A percentile compares a stretch with the other conserved stretches of the same genome.
These are phyloP conservation scores for Mortierella sp. DNA, from an alignment of 371 early-diverging fungal genomes.

Conservation along the genomic window DNA sequence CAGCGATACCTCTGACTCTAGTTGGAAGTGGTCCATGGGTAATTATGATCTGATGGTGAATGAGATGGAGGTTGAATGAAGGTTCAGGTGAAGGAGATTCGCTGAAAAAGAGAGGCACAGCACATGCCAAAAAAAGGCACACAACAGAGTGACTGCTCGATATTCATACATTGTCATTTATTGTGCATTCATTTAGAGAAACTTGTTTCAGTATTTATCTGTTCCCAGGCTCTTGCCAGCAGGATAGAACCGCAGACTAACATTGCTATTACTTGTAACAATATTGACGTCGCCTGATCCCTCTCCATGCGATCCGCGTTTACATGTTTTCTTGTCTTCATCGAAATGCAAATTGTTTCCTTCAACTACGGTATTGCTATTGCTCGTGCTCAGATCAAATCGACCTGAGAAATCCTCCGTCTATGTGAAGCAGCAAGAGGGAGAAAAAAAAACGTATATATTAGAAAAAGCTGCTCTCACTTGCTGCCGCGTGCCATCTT, in stretches of 20 bases:
- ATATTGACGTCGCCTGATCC: constrained; percentile 25
- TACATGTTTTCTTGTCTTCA: constrained; percentile 27
- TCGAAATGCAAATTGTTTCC: constrained; percentile 30
- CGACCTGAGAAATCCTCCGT: constrained; percentile 43
- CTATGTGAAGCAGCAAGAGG: background rate
- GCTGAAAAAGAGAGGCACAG: background rate
- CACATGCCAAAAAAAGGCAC: background rate
- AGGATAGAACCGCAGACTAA: constrained; percentile 44
- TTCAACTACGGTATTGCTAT: constrained; percentile 27
- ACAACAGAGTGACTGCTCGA: constrained; percentile 2
- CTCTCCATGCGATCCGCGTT: constrained; percentile 31
- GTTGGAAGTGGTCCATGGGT: constrained; percentile 39
- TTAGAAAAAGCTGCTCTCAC: too few relatives aligned
- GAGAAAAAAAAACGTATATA: too few relatives aligned
- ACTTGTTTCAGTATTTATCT: background rate
- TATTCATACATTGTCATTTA: background rate
- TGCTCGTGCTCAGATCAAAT: constrained; percentile 38
- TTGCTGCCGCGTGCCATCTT: too few relatives aligned
- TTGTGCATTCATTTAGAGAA: background rate
- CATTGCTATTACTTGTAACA: constrained; percentile 15
- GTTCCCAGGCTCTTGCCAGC: constrained; percentile 27
- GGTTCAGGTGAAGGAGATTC: background rate
- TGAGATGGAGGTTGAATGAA: constrained; percentile 8
- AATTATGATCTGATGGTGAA: background rate
- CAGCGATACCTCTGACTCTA: constrained; percentile 51